Evolutionary conservation across 805 yeast species (phyloP), one percentile per base, ranked within the genome.

Genomic region (Candida pseudofarinosa): DNA sequence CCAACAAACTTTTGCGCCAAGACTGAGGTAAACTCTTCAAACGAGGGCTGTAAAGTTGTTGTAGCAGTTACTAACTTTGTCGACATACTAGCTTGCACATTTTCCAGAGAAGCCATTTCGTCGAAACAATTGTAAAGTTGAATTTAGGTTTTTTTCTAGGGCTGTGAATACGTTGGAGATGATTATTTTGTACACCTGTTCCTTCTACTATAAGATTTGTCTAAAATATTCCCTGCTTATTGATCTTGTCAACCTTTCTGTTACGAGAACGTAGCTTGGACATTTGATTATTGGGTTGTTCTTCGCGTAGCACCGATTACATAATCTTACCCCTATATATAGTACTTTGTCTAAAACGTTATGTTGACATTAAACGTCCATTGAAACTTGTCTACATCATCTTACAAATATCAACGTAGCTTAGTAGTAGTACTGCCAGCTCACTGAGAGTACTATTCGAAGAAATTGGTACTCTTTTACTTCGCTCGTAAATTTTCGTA

Each of bases 1-100:
- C 51, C 55, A 13, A 65, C 58, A 47, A 71, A 65, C 20, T 55
- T 58, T 35, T 63, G 63, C 10, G 64, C 57, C 33, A 70, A 55
- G 4, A 66, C 53, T 4, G 58, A 58, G 26, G 63, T 50, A 35
- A 70, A 49, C 43, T 64, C 50, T 38, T 69, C 73, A 47, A 66
- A 60, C 4, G 71, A 55, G 4, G 72, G 74, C 4, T 69, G 66
- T 31, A 65, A 41, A 8, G 65, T 55, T 2, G 63, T 53, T 12
- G 60, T 54, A 14, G 58, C 47, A 14, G 60, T 53, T 18, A 60
- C 47, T 16, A 68, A 55, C 33, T 61, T 55, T n/a, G 63, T 55
- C 36, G 55, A 50, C 8, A 56, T 58, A 36, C 58, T 54, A 19
- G 56, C 50, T 38, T 47, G 45, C 4, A 50, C 39, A 38, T 39